Evolutionary conservation across 1,139 yeast species (phyloP), one percentile per base, ranked within the genome.

Genomic region (Saccharomyces pastorianus): DNA sequence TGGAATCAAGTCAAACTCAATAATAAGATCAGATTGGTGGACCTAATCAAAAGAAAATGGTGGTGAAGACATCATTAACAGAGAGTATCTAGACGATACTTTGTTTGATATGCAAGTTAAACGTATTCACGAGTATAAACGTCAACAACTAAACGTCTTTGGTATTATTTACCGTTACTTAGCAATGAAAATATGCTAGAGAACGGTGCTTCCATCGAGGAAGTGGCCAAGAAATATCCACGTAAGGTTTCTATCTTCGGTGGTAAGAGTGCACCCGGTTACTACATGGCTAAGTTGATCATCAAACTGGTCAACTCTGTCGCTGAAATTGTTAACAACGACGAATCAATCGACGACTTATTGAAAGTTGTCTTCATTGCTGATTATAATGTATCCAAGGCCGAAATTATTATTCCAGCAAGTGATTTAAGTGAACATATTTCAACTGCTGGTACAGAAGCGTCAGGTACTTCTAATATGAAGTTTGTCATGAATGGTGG

Each of bases 401-500:
- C 97, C 0, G 96, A 91, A 73, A 81, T 89, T 56, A 88, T 91
- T 65, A 79, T 83, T 60, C 96, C 97, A 25, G 97, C 93, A 17
- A 84, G 93, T 47, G 97, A 90, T 69, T 77, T 90, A 66, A 86
- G 95, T 51, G 95, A 90, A 73, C 98, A 90, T 73, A 91, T 90
- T 62, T 89, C 96, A n/a, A 90, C 97, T 50, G 97, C 97, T 9
- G 98, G 98, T 64, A 90, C 98, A 26, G 98, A 90, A 71, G 97
- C 96, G 27, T 86, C 95, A 1, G 97, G 97, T 70, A 90, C 98
- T 48, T 87, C 96, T 50, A 90, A 90, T 75, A 90, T 90, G 97
- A 91, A 90, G 75, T 90, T 90, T 69, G 96, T 90, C 31, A 76
- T 90, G 72, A 90, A 89, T 67, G 97, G 96, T 72, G 97, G 97